Conservation (phyloP, 2,329 filamentous ascomycete species). For the Calonectria pteridis region DNA sequence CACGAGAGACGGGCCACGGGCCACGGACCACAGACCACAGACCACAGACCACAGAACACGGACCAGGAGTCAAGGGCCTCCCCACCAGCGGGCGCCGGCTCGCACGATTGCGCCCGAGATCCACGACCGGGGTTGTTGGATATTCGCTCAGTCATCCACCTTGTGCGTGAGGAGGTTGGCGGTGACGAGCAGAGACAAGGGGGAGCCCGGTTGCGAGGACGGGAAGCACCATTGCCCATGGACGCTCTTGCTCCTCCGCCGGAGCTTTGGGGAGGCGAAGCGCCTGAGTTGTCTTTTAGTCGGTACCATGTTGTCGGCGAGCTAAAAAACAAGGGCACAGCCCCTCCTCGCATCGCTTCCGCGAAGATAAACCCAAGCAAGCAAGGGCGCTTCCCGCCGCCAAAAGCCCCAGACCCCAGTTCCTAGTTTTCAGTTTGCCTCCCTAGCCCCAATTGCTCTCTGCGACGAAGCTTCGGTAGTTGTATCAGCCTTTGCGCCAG, state of each 20-base stretch:
- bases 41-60: constrained; percentile 34
- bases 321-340: constrained; percentile 17
- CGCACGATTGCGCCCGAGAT: constrained; percentile 38
- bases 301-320: constrained; percentile 25
- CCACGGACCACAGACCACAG: not conserved
- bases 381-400: constrained; percentile 18
- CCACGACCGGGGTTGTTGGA: constrained; percentile 40
- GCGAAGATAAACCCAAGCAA: constrained; percentile 22
- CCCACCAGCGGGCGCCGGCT: constrained; percentile 43
- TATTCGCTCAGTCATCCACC: constrained; percentile 39
- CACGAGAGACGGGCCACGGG: constrained; percentile 36
- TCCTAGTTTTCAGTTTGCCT: not conserved
- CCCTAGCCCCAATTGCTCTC: constrained; percentile 13
- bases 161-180: constrained; percentile 35
- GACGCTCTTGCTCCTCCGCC: not conserved
- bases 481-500: constrained; percentile 23
- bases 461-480: constrained; percentile 41
- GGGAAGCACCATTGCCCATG: constrained; percentile 11
- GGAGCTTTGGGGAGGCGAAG: constrained; percentile 1
- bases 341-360: constrained; percentile 17
- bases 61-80: constrained; percentile 35
- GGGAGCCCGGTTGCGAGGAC: constrained; percentile 19
- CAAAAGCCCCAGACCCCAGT: constrained; percentile 10
- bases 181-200: constrained; percentile 36
- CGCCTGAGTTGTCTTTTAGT: constrained; percentile 1